Base-by-base conservation (phyloP, 2,329 filamentous ascomycete genomes). In the Nectriaceae sp. region DNA sequence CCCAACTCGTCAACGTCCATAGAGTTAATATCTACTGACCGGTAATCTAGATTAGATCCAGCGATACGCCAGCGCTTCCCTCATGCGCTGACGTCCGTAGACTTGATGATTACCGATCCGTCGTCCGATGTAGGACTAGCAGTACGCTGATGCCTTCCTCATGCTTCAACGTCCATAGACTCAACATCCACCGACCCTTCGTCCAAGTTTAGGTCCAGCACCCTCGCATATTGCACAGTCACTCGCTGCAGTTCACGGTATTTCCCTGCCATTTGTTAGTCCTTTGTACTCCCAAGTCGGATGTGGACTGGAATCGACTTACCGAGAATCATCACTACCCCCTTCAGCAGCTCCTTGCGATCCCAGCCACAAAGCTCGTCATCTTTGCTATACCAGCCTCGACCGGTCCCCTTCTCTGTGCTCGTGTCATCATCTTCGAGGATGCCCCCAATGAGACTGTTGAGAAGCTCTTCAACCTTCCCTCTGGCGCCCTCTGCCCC, bases 241-340 rank as follows among this genome's bases (percentile, higher is more conserved):
- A 97, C 81, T 21, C 94, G 82, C 69, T 99, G 94, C 22, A 99
- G 77, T 65, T 97, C 95, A 47, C 94, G 86, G 71, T 94, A 93
- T 84, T 97, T 97, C 50, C 90, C 91, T 96, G 59, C 26, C 3
- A 21, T 6, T 10, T 39, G 62, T 77, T 67, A 77, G 70, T 36
- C 44, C 24, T 20, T 33, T 24, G 10, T 3, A 15, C 8, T n/a
- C 37, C 11, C 18, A 31, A 16, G 37, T 11, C 21, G 21, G 29
- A 4, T 35, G n/a, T 20, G 18, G 24, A 21, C 15, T 44, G 22
- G 13, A 42, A 31, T 35, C 42, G 57, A 78, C 84, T 71, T 82
- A 94, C 94, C 94, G 37, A 99, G 80, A 67, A 96, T 91, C 71
- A 97, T 78, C 46, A 99, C 88, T 21, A 96, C 91, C 49, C 92